Percentiles rank a stretch among this genome's conserved stretches.
phyloP scores from a whole-genome alignment of 805 yeast genomes.

The Vanderwaltozyma verrucispora region DNA sequence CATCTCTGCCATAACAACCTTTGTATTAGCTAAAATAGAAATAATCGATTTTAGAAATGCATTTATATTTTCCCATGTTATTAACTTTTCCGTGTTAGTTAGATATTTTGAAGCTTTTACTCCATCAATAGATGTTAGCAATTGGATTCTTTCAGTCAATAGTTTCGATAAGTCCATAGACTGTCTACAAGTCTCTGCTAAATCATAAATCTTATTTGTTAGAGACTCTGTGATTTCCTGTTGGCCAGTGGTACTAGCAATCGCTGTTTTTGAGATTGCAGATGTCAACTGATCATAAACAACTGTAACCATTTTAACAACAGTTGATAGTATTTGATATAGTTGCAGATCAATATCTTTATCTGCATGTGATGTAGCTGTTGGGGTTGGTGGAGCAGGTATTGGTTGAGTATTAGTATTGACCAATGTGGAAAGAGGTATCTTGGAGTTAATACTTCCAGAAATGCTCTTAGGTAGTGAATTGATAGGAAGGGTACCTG shows the following conservation, averaged over 20 bases:
- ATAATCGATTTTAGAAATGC: slow-evolving; percentile 73
- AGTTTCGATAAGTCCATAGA: slow-evolving; percentile 77
- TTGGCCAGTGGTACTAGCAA: slow-evolving; percentile 36
- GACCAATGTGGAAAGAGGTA: not conserved
- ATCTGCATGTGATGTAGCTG: not conserved
- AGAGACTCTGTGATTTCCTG: slow-evolving; percentile 26
- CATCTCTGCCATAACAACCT: slow-evolving; percentile 69
- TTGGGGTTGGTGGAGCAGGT: slow-evolving; percentile 4
- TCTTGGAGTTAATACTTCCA: not conserved
- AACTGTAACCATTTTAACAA: slow-evolving; percentile 60
- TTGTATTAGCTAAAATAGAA: slow-evolving; percentile 73
- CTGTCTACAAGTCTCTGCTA: slow-evolving; percentile 64
- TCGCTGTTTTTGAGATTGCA: slow-evolving; percentile 56
- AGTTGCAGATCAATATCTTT: slow-evolving; percentile 48
- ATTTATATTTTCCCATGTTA: slow-evolving; percentile 80
- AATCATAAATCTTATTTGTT: slow-evolving; percentile 60
- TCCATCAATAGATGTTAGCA: slow-evolving; percentile 28
- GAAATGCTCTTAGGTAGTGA: too few species aligned
- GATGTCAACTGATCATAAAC: slow-evolving; percentile 65
- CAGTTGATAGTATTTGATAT: slow-evolving; percentile 51
- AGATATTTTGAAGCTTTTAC: slow-evolving; percentile 29
- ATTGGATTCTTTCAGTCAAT: slow-evolving; percentile 44
- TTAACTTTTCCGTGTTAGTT: slow-evolving; percentile 41
- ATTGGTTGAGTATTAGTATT: slow-evolving; percentile 1
- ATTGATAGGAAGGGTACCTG: too few species aligned